phyloP scores from a whole-genome alignment of 305 asterid species.

The Solanum chacoense region DNA sequence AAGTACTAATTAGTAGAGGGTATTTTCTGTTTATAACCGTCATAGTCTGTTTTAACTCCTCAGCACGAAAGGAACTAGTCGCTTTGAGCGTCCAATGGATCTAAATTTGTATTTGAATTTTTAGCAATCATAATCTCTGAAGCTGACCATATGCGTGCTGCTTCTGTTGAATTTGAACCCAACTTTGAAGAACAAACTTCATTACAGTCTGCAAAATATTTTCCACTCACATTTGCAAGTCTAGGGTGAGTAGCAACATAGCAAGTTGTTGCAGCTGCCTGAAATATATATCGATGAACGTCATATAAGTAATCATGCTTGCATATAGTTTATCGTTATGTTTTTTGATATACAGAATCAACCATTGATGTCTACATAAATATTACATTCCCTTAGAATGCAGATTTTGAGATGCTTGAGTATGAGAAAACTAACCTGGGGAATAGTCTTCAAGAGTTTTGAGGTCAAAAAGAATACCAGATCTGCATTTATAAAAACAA shows the following conservation, averaged over 20 bases:
- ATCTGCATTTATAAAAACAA: conserved; percentile 29
- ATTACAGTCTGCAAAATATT: conserved; percentile 76
- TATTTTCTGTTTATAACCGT: neutral
- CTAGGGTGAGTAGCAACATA: conserved; percentile 74
- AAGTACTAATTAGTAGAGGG: neutral
- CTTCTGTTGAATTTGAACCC: conserved; percentile 46
- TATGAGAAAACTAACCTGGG: conserved; percentile 42
- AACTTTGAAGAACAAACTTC: conserved; percentile 57
- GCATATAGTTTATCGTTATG: neutral
- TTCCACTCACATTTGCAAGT: conserved; percentile 44
- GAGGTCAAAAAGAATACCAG: conserved; percentile 77
- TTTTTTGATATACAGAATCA: neutral
- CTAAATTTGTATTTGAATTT: conserved; percentile 3
- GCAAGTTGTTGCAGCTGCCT: conserved; percentile 97
- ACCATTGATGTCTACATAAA: neutral
- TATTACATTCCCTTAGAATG: neutral
- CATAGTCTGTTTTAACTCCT: neutral
- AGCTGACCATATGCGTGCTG: conserved; percentile 60
- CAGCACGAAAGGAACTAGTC: neutral
- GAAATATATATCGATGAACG: neutral
- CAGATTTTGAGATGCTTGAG: neutral
- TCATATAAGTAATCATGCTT: neutral
- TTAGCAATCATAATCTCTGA: conserved; percentile 55
- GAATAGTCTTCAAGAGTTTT: conserved; percentile 73
- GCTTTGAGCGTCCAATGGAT: neutral